A percentile compares a stretch with the other conserved stretches of the same genome.
Conservation (phyloP, 805 yeast species). For the Peterozyma xylosa region DNA sequence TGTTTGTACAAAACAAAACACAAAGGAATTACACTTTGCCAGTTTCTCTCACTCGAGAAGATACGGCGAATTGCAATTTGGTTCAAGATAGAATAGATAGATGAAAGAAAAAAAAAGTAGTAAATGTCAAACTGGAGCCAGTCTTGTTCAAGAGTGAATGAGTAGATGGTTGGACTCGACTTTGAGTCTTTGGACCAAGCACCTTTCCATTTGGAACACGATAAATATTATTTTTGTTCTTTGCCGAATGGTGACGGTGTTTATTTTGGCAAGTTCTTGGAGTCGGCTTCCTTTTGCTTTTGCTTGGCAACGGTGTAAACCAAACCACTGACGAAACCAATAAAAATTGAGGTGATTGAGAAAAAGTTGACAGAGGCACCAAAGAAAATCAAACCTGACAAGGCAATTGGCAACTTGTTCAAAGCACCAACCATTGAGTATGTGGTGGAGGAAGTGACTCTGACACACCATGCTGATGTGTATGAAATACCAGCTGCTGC, state of each 20-base stretch:
- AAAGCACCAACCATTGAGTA: slow-evolving; percentile 99
- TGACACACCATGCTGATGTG: slow-evolving; percentile 99
- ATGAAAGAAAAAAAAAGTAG: too few relatives aligned
- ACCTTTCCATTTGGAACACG: too few relatives aligned
- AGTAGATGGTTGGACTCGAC: too few relatives aligned
- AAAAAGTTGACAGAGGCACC: slow-evolving; percentile 92
- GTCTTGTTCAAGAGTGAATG: too few relatives aligned
- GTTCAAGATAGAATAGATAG: too few relatives aligned
- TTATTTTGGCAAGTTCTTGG: slow-evolving; percentile 22
- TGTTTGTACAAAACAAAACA: too few relatives aligned
- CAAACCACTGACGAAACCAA: slow-evolving; percentile 93
- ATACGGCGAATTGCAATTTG: too few relatives aligned
- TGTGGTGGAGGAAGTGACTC: slow-evolving; percentile 97
- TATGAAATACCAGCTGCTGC: slow-evolving; percentile 96
- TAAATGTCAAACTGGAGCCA: too few relatives aligned
- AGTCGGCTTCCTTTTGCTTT: slow-evolving; percentile 57
- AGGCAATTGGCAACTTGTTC: slow-evolving; percentile 95
- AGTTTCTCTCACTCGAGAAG: too few relatives aligned
- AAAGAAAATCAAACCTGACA: slow-evolving; percentile 90
- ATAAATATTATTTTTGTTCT: too few relatives aligned
- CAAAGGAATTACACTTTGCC: too few relatives aligned
- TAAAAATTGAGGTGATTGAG: slow-evolving; percentile 79
- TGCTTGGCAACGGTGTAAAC: slow-evolving; percentile 95
- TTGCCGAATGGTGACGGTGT: background rate
- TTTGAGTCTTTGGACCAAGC: too few relatives aligned